Evolutionary conservation across 2,329 filamentous ascomycete species (phyloP).

Genomic region (Aschersonia sp.): DNA sequence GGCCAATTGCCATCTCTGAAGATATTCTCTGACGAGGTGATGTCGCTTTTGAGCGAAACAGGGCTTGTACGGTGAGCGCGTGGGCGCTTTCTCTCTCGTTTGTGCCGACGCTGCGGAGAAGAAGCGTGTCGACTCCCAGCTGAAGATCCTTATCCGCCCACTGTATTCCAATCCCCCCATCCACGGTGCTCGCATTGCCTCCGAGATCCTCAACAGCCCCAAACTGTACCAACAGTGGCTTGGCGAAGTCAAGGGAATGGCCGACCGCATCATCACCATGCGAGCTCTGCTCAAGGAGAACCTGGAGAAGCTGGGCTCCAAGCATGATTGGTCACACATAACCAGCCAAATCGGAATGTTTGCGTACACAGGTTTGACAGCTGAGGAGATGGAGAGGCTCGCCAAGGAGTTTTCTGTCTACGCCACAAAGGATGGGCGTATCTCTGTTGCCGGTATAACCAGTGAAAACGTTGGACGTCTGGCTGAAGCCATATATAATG

Average conservation of each 20-base stretch:
- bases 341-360: conserved; percentile 99
- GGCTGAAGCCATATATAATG: conserved; percentile 72
- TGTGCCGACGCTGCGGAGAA: conserved; percentile 77
- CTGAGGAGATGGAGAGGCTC: conserved; percentile 81
- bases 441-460: conserved; percentile 76
- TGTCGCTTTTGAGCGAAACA: conserved; percentile 15
- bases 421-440: conserved; percentile 82
- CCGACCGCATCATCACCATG: conserved; percentile 98
- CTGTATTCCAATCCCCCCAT: conserved; percentile 97
- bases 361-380: conserved; percentile 84
- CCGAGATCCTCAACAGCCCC: conserved; percentile 77
- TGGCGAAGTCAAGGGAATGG: conserved; percentile 94
- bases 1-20: background rate
- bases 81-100: conserved; percentile 90
- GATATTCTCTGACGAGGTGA: background rate
- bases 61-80: conserved; percentile 97
- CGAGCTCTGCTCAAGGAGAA: conserved; percentile 86
- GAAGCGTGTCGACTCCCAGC: conserved; percentile 88
- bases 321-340: conserved; percentile 98
- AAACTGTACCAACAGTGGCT: conserved; percentile 88
- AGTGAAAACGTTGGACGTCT: conserved; percentile 64
- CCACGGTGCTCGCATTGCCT: conserved; percentile 88
- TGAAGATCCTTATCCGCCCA: conserved; percentile 95
- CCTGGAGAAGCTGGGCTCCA: conserved; percentile 85
- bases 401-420: conserved; percentile 97